A percentile compares a stretch with the other conserved stretches of the same genome.
phyloP scores from a whole-genome alignment of 805 yeast species.

The Pichia phayaonensis region DNA sequence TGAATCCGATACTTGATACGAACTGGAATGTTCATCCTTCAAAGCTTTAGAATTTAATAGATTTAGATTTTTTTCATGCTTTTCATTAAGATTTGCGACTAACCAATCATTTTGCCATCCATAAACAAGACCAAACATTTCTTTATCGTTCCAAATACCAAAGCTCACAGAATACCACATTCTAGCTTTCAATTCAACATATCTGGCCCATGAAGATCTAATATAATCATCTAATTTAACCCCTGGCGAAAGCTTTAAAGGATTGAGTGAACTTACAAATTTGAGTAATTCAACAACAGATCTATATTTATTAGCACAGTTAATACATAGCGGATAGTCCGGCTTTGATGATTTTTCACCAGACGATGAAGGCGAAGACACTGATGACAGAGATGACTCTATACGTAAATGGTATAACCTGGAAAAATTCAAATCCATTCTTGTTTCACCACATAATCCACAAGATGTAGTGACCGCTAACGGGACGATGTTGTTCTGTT shows the following conservation, averaged over 20 bases:
- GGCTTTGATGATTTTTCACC: constrained; percentile 28
- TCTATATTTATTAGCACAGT: constrained; percentile 72
- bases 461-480: constrained; percentile 73
- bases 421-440: constrained; percentile 66
- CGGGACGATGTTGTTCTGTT: constrained; percentile 42
- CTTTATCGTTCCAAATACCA: constrained; percentile 62
- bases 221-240: constrained; percentile 20
- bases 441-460: constrained; percentile 73
- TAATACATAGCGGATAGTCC: constrained; percentile 68
- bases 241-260: neutral
- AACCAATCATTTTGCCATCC: constrained; percentile 30
- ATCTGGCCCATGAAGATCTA: constrained; percentile 47
- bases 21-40: neutral
- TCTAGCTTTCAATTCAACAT: constrained; percentile 57
- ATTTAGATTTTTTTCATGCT: neutral
- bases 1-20: neutral
- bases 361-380: neutral
- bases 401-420: constrained; percentile 54
- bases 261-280: constrained; percentile 33
- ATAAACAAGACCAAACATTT: constrained; percentile 24
- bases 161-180: constrained; percentile 70
- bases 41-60: no score
- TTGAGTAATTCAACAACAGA: constrained; percentile 79
- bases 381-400: neutral
- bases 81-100: constrained; percentile 1